Conservation (phyloP, 2,329 filamentous ascomycete species). For the Amylocarpus encephaloides region DNA sequence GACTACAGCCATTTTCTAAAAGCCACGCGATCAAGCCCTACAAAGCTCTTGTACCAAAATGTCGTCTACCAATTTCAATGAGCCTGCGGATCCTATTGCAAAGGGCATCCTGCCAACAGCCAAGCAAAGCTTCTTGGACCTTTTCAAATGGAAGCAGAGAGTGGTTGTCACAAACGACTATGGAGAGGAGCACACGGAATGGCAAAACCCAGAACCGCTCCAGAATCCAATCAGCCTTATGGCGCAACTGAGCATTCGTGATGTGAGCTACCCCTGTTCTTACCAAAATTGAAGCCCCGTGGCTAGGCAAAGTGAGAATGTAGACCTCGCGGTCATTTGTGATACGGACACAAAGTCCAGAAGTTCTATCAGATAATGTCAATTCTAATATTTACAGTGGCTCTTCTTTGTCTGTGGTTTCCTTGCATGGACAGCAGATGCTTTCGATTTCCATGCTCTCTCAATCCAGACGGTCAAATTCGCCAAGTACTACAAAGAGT, state of each 20-base stretch:
- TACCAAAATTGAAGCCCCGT: neutral
- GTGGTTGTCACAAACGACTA: conserved; percentile 58
- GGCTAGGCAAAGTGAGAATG: neutral
- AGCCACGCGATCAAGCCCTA: neutral
- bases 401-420: conserved; percentile 52
- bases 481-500: conserved; percentile 54
- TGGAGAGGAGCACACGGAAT: conserved; percentile 61
- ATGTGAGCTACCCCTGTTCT: conserved; percentile 29
- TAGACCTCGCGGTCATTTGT: neutral
- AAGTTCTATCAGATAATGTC: neutral
- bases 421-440: conserved; percentile 32
- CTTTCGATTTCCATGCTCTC: conserved; percentile 76
- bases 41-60: neutral
- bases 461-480: conserved; percentile 72
- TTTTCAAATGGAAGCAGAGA: conserved; percentile 70
- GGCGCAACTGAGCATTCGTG: conserved; percentile 51
- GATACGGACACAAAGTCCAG: neutral
- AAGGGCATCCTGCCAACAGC: conserved; percentile 59
- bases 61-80: neutral
- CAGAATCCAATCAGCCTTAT: conserved; percentile 64
- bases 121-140: conserved; percentile 56
- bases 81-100: conserved; percentile 58
- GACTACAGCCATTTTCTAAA: neutral
- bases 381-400: conserved; percentile 40
- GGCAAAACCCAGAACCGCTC: conserved; percentile 59